These are phyloP conservation scores for Candida insectalens DNA, from an alignment of 805 yeast genomes.

Conservation along the genomic window DNA sequence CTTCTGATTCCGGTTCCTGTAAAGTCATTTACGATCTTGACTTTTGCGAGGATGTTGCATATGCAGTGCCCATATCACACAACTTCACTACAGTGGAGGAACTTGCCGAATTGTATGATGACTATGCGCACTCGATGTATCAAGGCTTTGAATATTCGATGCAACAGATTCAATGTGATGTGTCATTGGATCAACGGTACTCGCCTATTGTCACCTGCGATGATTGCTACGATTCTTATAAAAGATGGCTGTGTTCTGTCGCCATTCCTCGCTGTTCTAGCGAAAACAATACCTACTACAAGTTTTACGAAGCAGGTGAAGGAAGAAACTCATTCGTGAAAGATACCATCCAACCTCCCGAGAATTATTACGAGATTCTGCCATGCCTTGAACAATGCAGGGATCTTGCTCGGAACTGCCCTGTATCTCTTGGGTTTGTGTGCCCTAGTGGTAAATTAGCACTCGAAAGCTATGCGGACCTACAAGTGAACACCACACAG, in stretches of 20 bases:
- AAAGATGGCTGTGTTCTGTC: conserved; percentile 84
- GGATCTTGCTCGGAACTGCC: conserved; percentile 75
- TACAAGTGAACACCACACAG: not conserved
- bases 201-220: conserved; percentile 69
- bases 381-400: conserved; percentile 84
- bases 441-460: conserved; percentile 60
- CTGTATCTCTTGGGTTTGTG: conserved; percentile 58
- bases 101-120: conserved; percentile 48
- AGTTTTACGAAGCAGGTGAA: conserved; percentile 32
- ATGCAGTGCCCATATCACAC: conserved; percentile 60
- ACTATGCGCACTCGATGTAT: conserved; percentile 45
- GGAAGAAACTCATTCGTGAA: conserved; percentile 58
- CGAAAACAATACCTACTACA: conserved; percentile 25
- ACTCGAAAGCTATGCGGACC: too few relatives aligned
- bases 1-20: conserved; percentile 49
- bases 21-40: conserved; percentile 62
- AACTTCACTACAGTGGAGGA: conserved; percentile 19
- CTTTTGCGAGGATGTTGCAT: conserved; percentile 77
- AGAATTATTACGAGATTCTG: conserved; percentile 62
- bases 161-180: conserved; percentile 69
- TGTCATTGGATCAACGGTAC: conserved; percentile 52
- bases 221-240: conserved; percentile 64
- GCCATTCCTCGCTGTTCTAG: conserved; percentile 81
- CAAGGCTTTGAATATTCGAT: conserved; percentile 65
- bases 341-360: conserved; percentile 39